A percentile compares a stretch with the other conserved stretches of the same genome.
Evolutionary conservation across 192 early-diverging fungal species (phyloP).

Genomic region (Gamsiella multidivaricata): DNA sequence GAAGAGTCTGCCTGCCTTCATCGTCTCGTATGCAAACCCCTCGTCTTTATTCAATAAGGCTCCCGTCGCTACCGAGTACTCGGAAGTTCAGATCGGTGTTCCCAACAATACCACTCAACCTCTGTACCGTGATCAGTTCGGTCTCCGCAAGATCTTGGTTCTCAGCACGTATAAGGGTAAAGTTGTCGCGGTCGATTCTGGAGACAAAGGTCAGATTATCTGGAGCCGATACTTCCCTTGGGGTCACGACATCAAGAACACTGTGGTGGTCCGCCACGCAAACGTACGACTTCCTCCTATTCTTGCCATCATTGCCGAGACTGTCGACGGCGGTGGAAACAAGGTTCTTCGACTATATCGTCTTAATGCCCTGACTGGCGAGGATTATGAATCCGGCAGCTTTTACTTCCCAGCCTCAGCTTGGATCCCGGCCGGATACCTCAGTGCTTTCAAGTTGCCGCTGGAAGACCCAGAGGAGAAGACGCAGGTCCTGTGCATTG

Average conservation of each 20-base stretch:
- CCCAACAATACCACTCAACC: slow-evolving; percentile 31
- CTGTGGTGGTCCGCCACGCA: slow-evolving; percentile 65
- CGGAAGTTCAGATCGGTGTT: slow-evolving; percentile 34
- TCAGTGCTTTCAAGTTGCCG: slow-evolving; percentile 70
- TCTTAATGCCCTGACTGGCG: slow-evolving; percentile 76
- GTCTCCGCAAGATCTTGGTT: slow-evolving; percentile 90
- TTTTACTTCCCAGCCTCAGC: slow-evolving; percentile 57
- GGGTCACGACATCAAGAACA: slow-evolving; percentile 52
- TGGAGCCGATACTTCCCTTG: slow-evolving; percentile 74
- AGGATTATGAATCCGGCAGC: slow-evolving; percentile 54
- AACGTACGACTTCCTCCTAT: slow-evolving; percentile 81
- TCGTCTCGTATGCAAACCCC: slow-evolving; percentile 47
- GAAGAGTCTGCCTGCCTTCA: slow-evolving; percentile 60
- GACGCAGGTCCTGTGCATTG: slow-evolving; percentile 63
- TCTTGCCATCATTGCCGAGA: slow-evolving; percentile 68
- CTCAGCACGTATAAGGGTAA: slow-evolving; percentile 84
- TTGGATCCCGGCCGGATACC: slow-evolving; percentile 46
- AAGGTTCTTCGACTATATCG: slow-evolving; percentile 56
- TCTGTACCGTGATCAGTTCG: slow-evolving; percentile 74
- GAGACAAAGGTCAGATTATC: slow-evolving; percentile 73
- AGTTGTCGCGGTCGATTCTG: slow-evolving; percentile 85
- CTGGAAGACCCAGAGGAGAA: slow-evolving; percentile 70
- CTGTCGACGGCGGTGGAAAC: slow-evolving; percentile 51
- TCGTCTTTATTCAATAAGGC: slow-evolving; percentile 39
- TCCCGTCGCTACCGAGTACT: slow-evolving; percentile 21